Evolutionary conservation across 2,329 filamentous ascomycete genomes (phyloP).

Genomic region (Stromatinia cepivora): DNA sequence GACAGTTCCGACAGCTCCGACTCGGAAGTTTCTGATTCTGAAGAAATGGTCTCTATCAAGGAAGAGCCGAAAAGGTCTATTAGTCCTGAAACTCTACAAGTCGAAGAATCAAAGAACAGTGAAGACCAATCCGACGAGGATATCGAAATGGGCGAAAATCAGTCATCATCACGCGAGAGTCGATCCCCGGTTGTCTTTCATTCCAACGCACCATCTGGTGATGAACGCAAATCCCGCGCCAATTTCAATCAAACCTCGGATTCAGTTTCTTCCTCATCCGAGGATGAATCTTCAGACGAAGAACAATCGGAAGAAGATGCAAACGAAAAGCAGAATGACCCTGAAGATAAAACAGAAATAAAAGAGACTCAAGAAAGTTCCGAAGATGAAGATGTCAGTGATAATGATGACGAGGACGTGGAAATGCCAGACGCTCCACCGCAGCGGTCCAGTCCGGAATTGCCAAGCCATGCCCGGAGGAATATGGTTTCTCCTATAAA

Average conservation of each 20-base stretch:
- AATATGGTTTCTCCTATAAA: slow-evolving; percentile 20
- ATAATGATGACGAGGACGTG: slow-evolving; percentile 8
- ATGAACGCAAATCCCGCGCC: slow-evolving; percentile 1
- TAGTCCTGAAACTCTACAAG: not conserved
- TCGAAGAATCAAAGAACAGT: not conserved
- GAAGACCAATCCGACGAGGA: slow-evolving; percentile 23
- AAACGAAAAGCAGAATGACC: slow-evolving; percentile 4
- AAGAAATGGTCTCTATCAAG: slow-evolving; percentile 23
- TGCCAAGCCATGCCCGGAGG: slow-evolving; percentile 20
- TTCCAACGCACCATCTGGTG: slow-evolving; percentile 16
- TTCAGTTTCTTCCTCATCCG: not conserved
- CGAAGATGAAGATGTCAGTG: slow-evolving; percentile 25
- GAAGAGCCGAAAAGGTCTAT: not conserved
- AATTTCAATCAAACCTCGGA: not conserved
- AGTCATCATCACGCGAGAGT: slow-evolving; percentile 35
- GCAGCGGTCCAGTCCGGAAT: slow-evolving; percentile 19
- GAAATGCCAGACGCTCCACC: slow-evolving; percentile 24
- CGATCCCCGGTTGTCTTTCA: slow-evolving; percentile 37
- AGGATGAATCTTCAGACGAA: slow-evolving; percentile 16
- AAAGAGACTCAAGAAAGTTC: slow-evolving; percentile 12
- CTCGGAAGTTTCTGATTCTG: slow-evolving; percentile 22
- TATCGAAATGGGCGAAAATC: slow-evolving; percentile 29
- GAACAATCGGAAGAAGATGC: slow-evolving; percentile 19
- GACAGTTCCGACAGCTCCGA: slow-evolving; percentile 10
- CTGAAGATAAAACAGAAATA: slow-evolving; percentile 13